Base-by-base conservation (phyloP, 768 basidiomycete species). In the Rhodocollybia butyracea region DNA sequence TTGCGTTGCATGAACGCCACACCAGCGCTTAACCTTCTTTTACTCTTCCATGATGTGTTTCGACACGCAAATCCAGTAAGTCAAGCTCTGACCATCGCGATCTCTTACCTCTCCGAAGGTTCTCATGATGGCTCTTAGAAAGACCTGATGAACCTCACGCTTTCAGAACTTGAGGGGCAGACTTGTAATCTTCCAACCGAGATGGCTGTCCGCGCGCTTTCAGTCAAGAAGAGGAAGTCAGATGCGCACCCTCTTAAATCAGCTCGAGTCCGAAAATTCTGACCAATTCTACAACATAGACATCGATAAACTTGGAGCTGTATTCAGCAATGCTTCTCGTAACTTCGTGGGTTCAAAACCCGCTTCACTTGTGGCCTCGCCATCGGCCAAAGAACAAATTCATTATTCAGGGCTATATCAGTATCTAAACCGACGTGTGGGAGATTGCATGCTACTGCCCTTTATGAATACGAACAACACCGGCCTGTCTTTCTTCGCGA, bases 261-360 rank as follows among this genome's bases (percentile, higher is more conserved):
- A n/a, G 29, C 30, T 31, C 12, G 24, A n/a, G n/a, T n/a, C n/a
- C n/a, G n/a, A 46, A 15, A 21, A 21, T 8, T 19, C 48, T 22
- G 55, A 56, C 46, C 6, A 38, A 34, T 48, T 48, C 55, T 54
- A 54, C 41, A 7, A 54, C 40, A 26, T 45, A 41, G 11, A 22
- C 27, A 48, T 56, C 31, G 46, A 56, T 46, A n/a, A 48, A 27
- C 34, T 56, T 22, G 13, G 41, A 26, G n/a, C 22, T 21, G 10
- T 36, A 45, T n/a, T 52, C 38, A 21, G 40, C 12, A 40, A 30
- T 13, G 46, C 46, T 30, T 27, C 17, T 15, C 7, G 31, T 26
- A 11, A 12, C 27, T 46, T 46, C 15, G 15, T 17, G 5, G 10
- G 13, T 10, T 15, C 29, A 30, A 29, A 29, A 6, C 27, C 27